phyloP scores from a whole-genome alignment of 139 green algal species.

The Limnomonas spitsbergensis region DNA sequence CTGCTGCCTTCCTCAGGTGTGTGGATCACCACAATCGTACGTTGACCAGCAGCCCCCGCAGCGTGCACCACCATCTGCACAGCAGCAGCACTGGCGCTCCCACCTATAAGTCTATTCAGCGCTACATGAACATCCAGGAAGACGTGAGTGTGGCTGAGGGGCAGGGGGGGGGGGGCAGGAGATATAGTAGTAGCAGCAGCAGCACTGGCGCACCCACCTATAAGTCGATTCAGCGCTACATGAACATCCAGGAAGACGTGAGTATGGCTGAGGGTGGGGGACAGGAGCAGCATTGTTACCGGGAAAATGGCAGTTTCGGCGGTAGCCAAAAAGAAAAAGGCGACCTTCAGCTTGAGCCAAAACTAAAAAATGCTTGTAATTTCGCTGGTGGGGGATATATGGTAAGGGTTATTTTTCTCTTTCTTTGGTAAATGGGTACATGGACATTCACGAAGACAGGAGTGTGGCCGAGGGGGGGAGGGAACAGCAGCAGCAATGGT shows the following conservation, averaged over 20 bases:
- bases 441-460: no score
- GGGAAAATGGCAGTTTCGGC: no score
- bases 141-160: background rate
- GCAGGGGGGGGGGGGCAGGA: background rate
- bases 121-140: background rate
- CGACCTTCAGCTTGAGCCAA: no score
- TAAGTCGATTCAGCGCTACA: background rate
- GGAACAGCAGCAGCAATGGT: no score
- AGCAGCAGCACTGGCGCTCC: background rate
- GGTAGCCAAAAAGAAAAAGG: no score
- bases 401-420: no score
- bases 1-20: background rate
- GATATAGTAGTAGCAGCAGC: no score
- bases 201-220: background rate
- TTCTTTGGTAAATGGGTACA: no score
- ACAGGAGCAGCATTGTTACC: no score
- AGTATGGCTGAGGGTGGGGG: background rate
- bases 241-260: background rate
- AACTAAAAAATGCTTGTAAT: no score
- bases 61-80: constrained; percentile 2
- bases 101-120: background rate
- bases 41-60: background rate
- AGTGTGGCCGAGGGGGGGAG: no score
- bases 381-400: no score
- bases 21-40: constrained; percentile 3